phyloP scores from a whole-genome alignment of 2,329 filamentous ascomycete species.

The Didymella arachidicola region DNA sequence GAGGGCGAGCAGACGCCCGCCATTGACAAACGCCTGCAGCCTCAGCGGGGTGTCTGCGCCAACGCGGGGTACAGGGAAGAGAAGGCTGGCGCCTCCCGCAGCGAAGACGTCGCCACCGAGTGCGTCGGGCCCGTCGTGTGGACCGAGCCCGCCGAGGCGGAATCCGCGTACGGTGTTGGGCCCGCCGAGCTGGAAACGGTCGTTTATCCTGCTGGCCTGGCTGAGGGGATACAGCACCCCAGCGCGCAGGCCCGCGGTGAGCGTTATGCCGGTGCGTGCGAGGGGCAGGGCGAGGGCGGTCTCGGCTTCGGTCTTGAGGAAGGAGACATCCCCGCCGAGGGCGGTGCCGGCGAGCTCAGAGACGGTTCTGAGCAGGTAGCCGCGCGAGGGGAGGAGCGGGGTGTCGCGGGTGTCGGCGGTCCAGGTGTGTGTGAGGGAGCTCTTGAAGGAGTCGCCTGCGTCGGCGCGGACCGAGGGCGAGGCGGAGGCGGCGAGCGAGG shows the following conservation, averaged over 20 bases:
- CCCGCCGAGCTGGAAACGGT: conserved; percentile 93
- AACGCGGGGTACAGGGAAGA: conserved; percentile 82
- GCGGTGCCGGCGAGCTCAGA: conserved; percentile 89
- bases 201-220: conserved; percentile 81
- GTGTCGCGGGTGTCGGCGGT: conserved; percentile 82
- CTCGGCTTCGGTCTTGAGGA: conserved; percentile 90
- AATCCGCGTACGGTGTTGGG: conserved; percentile 96
- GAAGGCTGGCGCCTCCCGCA: conserved; percentile 84
- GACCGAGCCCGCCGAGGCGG: conserved; percentile 85
- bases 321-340: conserved; percentile 87
- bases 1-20: conserved; percentile 82
- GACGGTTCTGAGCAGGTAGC: conserved; percentile 79
- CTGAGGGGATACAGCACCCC: conserved; percentile 86
- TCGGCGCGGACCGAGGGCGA: conserved; percentile 83
- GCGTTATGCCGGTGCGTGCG: conserved; percentile 77
- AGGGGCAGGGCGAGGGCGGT: conserved; percentile 78
- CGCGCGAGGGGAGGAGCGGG: conserved; percentile 80
- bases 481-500: conserved; percentile 75
- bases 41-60: conserved; percentile 85
- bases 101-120: conserved; percentile 92
- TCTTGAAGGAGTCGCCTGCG: conserved; percentile 91
- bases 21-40: conserved; percentile 90
- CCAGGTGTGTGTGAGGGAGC: conserved; percentile 82
- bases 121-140: conserved; percentile 83
- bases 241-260: conserved; percentile 81